These are phyloP conservation scores for Colletotrichum coccodes DNA, from an alignment of 2,329 filamentous ascomycete species.

Conservation along the genomic window DNA sequence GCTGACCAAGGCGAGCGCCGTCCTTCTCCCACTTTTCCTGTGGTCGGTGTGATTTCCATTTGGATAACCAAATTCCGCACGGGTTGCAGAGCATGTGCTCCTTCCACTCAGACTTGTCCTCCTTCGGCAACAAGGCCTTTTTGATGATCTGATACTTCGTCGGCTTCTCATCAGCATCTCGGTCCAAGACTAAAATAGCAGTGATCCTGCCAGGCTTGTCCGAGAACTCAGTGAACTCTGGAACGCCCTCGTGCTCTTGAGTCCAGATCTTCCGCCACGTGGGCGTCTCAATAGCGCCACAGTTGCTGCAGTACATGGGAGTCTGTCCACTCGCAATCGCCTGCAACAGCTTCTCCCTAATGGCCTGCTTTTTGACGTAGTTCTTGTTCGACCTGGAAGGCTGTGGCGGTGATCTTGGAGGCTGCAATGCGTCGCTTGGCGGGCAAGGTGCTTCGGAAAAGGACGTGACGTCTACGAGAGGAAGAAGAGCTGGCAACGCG, in stretches of 20 bases:
- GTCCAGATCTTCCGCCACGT: slow-evolving; percentile 95
- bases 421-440: slow-evolving; percentile 52
- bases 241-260: slow-evolving; percentile 77
- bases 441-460: slow-evolving; percentile 53
- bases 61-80: slow-evolving; percentile 95
- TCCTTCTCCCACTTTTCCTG: slow-evolving; percentile 83
- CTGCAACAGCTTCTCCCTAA: slow-evolving; percentile 67
- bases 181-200: slow-evolving; percentile 75
- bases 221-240: slow-evolving; percentile 76
- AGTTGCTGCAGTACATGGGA: slow-evolving; percentile 91
- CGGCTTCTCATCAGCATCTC: slow-evolving; percentile 70
- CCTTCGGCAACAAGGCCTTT: slow-evolving; percentile 71
- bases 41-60: slow-evolving; percentile 86
- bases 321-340: slow-evolving; percentile 83
- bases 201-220: slow-evolving; percentile 79
- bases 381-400: slow-evolving; percentile 68
- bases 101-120: slow-evolving; percentile 75
- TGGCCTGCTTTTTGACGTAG: slow-evolving; percentile 69
- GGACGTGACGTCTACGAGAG: slow-evolving; percentile 20
- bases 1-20: slow-evolving; percentile 61
- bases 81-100: slow-evolving; percentile 88
- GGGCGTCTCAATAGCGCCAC: slow-evolving; percentile 93
- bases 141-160: slow-evolving; percentile 80
- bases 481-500: slow-evolving; percentile 41
- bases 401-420: slow-evolving; percentile 48